Evolutionary conservation across 2,329 filamentous ascomycete genomes (phyloP), one percentile per base, ranked within the genome.

Genomic region (Colletotrichum spaethianum): DNA sequence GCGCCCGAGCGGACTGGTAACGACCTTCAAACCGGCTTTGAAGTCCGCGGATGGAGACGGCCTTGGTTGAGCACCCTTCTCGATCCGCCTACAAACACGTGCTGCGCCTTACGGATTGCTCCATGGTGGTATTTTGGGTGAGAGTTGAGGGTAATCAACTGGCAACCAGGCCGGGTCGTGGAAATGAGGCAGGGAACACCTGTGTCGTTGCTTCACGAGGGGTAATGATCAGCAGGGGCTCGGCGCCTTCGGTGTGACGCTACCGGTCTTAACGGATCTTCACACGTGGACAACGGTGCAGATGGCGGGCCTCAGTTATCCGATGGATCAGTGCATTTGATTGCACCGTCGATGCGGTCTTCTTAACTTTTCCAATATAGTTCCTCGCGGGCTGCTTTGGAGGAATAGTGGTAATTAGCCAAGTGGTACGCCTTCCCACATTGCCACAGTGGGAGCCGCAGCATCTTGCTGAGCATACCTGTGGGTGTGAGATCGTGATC

Each of bases 211-310:
- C 68, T 38, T 59, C 64, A 63, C 50, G 50, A 44, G 18, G 31
- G 62, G 68, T 33, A 55, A 66, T 65, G 67, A 60, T 66, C 62
- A 28, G n/a, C 67, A 64, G 67, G 55, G 67, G 55, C 28, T 48
- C 62, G 40, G 55, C 40, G 20, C 20, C 57, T 11, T 36, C 28
- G 11, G 26, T 36, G 26, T 46, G 40, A 26, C 57, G 40, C 28
- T 46, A 28, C 16, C 26, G 9, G 50, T 48, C 44, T 48, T 23
- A n/a, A 48, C 44, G 20, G 44, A 8, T 1, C 16, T 44, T 44
- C 40, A 14, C 53, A n/a, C 31, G 53, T 38, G 20, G 4, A 20
- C 40, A 44, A 16, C 16, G 40, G 12, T 36, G 12, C 40, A 44
- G 7, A 44, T 44, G 40, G 40, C 40, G 11, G 33, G 33, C 33